Evolutionary conservation across 306 rosid species (phyloP).

Genomic region (Abrus precatorius): DNA sequence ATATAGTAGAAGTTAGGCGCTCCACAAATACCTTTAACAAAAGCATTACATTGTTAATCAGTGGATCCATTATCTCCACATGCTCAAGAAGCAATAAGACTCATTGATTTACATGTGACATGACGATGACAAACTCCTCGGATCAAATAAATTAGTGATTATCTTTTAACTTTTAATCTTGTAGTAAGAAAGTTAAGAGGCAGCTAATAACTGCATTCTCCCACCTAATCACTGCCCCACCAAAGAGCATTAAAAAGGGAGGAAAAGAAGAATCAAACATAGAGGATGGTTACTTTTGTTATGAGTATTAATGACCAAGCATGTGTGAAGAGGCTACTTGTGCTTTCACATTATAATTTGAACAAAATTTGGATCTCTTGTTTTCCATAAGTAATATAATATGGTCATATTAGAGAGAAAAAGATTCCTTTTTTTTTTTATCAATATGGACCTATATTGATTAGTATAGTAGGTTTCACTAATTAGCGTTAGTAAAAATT

Average conservation of each 20-base stretch:
- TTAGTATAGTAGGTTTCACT: too few species aligned
- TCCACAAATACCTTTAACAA: slow-evolving; percentile 2
- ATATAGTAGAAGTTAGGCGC: slow-evolving; percentile 25
- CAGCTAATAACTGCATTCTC: slow-evolving; percentile 6
- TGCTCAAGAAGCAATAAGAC: slow-evolving; percentile 30
- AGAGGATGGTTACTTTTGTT: slow-evolving; percentile 8
- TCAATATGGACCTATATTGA: too few species aligned
- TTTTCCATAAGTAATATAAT: too few species aligned
- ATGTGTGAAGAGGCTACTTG: slow-evolving; percentile 24
- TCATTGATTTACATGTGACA: neutral
- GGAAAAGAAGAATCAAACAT: neutral
- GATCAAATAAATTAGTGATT: slow-evolving; percentile 19
- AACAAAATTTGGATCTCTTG: too few species aligned
- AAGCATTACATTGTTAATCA: slow-evolving; percentile 20
- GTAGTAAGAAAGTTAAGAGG: slow-evolving; percentile 9
- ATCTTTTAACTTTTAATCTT: neutral
- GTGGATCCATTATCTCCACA: slow-evolving; percentile 44
- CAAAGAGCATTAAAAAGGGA: neutral
- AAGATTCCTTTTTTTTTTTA: too few species aligned
- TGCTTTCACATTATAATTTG: neutral
- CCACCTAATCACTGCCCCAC: slow-evolving; percentile 20
- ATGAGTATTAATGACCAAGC: slow-evolving; percentile 14
- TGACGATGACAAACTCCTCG: neutral
- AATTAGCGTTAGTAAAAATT: too few species aligned
- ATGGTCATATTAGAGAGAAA: too few species aligned